Base-by-base conservation (phyloP, 495 filamentous ascomycete species). In the Aspergillus panamensis region DNA sequence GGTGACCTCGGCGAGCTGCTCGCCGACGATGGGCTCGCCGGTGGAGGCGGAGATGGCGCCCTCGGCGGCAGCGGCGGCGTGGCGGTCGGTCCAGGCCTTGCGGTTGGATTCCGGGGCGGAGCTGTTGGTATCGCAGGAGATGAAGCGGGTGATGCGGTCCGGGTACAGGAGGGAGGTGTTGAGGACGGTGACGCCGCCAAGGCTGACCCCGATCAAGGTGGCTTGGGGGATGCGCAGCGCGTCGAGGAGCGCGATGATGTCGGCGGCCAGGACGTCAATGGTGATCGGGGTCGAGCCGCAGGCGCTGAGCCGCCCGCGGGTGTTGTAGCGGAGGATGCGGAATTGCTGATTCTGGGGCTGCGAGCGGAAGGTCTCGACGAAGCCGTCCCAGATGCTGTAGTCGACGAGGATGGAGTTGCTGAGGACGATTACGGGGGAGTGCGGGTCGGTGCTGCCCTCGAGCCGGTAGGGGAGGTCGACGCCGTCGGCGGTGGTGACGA, bases 51-150 rank as follows among this genome's bases (percentile, higher is more conserved):
- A 61, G 3, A 54, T 63, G 19, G 78, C 77, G 31, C 78, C 78
- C 47, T 85, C 78, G 20, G 73, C 70, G 67, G 88, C 85, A 0
- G 84, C 82, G n/a, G 91, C 65, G 2, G 76, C 83, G 52, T 88
- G 87, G 14, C 90, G 85, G 47, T 90, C 87, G 52, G 81, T 83
- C 90, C 90, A 94, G 2, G 87, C 87, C 47, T 81, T 81, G 7
- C 81, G 81, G 72, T 92, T 92, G 17, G 84, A 84, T 32, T 84
- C 75, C 43, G 85, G 85, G 0, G 81, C 80, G 8, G 82, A 77
- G 6, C 81, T 80, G 68, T 88, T 91, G 63, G 89, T 92, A 70
- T 92, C 90, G 73, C 89, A 92, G 9, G 86, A 79, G 35, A 92
- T 75, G 70, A 92, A 88, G 7, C 73, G 74, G 14, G 56, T 73